Percentiles rank a stretch among this genome's conserved stretches.
Evolutionary conservation across 140 eudicot species (phyloP).

Genomic region (Stevia rebaudiana): DNA sequence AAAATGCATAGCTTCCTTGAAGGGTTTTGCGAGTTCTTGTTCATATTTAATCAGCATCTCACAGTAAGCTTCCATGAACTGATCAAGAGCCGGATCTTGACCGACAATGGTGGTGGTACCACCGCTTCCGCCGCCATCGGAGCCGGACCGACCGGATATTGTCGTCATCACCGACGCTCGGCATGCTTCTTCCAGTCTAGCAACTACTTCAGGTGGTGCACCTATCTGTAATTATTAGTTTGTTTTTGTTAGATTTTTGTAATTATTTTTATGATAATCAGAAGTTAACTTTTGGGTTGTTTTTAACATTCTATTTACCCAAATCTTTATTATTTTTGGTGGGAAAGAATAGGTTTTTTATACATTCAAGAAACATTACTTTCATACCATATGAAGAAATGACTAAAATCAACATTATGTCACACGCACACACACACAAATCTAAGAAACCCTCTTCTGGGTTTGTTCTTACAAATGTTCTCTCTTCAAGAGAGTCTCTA

Average conservation of each 20-base stretch:
- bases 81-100: conserved; percentile 92
- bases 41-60: conserved; percentile 92
- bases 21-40: conserved; percentile 91
- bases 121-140: conserved; percentile 31
- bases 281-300: too few relatives aligned
- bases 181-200: conserved; percentile 73
- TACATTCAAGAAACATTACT: conserved; percentile 5
- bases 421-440: conserved; percentile 23
- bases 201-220: conserved; percentile 94
- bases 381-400: conserved; percentile 37
- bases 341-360: conserved; percentile 10
- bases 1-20: conserved; percentile 94
- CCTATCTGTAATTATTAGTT: conserved; percentile 62
- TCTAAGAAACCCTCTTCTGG: conserved; percentile 27
- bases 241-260: too few relatives aligned
- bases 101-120: conserved; percentile 24
- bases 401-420: conserved; percentile 32
- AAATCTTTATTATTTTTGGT: conserved; percentile 2
- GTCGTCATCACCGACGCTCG: conserved; percentile 47
- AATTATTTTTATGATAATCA: too few relatives aligned
- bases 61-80: conserved; percentile 98
- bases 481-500: conserved; percentile 9
- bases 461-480: conserved; percentile 22
- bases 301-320: not conserved
- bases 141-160: conserved; percentile 30